Base-by-base conservation (phyloP, 768 basidiomycete species). In the Podaxis sp. region DNA sequence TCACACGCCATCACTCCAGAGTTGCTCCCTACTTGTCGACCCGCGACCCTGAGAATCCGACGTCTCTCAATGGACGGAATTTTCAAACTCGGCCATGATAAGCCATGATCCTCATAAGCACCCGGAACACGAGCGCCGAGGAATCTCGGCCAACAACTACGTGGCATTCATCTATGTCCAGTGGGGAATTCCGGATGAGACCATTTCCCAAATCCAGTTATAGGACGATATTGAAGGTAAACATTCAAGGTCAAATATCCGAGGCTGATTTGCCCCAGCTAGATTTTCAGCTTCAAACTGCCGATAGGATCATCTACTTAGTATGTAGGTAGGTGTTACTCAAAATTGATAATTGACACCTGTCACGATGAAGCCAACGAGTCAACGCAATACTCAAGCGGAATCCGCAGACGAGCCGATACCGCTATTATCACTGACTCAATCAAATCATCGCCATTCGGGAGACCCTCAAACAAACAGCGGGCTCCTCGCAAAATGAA, bases 381-480 rank as follows among this genome's bases (percentile, higher is more conserved):
- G 25, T 19, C 33, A 47, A 33, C 46, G 27, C 25, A 40, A 38
- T 19, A 27, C 36, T 19, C 47, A 40, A 49, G 37, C 8, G 37
- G 50, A 52, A 27, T 33, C 12, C 15, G 53, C 19, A 50, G 13
- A 4, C 46, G 61, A 62, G 47, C 29, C 19, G 46, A 24, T 19
- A 27, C 40, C 54, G 49, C 58, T 59, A 38, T 46, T 40, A 59
- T 38, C 49, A 27, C 8, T 56, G 54, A 62, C 54, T 62, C 54
- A 37, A 50, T 55, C 37, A 29, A n/a, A 19, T 55, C 61, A 62
- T 37, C 46, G 54, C 61, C 29, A 13, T 55, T 54, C 53, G 54
- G 46, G 15, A 50, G 12, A 11, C 53, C 36, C 46, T 49, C 60
- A 49, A 61, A 61, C 60, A n/a, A 49, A 61, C 54, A 12, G 36